These are phyloP conservation scores for Talaromyces stipitatus DNA, from an alignment of 495 filamentous ascomycete species.

Conservation along the genomic window DNA sequence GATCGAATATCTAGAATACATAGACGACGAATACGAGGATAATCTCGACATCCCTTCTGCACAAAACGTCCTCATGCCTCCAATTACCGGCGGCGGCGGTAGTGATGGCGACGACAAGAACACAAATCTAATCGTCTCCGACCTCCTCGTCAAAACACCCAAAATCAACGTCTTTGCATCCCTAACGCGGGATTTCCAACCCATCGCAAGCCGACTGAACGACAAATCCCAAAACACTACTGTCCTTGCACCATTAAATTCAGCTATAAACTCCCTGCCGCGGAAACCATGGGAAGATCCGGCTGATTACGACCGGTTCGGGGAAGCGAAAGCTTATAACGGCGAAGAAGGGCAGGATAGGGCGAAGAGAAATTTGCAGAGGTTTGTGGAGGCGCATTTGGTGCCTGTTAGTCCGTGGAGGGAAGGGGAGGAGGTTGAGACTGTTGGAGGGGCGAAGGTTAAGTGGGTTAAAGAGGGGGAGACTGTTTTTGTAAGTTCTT, in stretches of 20 bases:
- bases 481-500: constrained; percentile 54
- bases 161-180: constrained; percentile 83
- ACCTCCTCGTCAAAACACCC: constrained; percentile 76
- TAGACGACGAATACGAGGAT: background rate
- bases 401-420: constrained; percentile 72
- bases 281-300: constrained; percentile 94
- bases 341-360: constrained; percentile 72
- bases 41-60: constrained; percentile 12
- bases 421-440: constrained; percentile 63
- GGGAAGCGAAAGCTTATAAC: constrained; percentile 66
- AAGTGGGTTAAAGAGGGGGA: constrained; percentile 78
- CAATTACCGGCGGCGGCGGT: constrained; percentile 15
- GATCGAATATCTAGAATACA: background rate
- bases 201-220: constrained; percentile 62
- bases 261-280: constrained; percentile 67
- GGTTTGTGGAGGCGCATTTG: constrained; percentile 85
- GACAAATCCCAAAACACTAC: constrained; percentile 69
- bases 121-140: constrained; percentile 57
- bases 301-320: constrained; percentile 64
- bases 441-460: constrained; percentile 61
- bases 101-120: constrained; percentile 9
- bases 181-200: constrained; percentile 73
- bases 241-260: constrained; percentile 82
- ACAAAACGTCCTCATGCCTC: constrained; percentile 31
- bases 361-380: constrained; percentile 67